phyloP scores from a whole-genome alignment of 2,329 filamentous ascomycete species.

The Cadophora malorum region DNA sequence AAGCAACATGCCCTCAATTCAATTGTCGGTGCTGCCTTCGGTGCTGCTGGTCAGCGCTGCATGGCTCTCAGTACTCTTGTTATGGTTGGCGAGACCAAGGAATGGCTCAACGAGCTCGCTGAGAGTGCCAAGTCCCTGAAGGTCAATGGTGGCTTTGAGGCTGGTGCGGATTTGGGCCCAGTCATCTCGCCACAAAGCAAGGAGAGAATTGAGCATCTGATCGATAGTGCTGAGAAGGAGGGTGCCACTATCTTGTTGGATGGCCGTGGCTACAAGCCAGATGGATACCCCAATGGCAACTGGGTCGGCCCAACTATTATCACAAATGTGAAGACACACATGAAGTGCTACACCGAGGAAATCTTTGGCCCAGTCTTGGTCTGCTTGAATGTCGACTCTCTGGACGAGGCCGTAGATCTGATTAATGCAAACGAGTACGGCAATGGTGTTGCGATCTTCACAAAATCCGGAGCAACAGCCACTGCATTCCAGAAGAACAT shows the following conservation, averaged over 20 bases:
- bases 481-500: conserved; percentile 81
- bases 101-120: conserved; percentile 80
- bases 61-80: conserved; percentile 87
- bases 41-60: conserved; percentile 83
- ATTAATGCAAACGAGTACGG: conserved; percentile 90
- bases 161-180: conserved; percentile 79
- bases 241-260: conserved; percentile 85
- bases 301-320: conserved; percentile 87
- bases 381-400: conserved; percentile 77
- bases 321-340: conserved; percentile 77
- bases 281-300: conserved; percentile 85
- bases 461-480: conserved; percentile 76
- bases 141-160: conserved; percentile 82
- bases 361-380: conserved; percentile 87
- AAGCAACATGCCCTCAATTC: conserved; percentile 90
- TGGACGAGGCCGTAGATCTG: conserved; percentile 80
- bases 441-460: conserved; percentile 87
- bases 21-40: conserved; percentile 83
- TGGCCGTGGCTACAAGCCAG: conserved; percentile 74
- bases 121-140: conserved; percentile 75
- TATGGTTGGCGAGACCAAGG: conserved; percentile 83
- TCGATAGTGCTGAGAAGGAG: conserved; percentile 78
- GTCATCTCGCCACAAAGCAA: conserved; percentile 83
- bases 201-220: conserved; percentile 77
- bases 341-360: conserved; percentile 86